Evolutionary conservation across 1,284 basidiomycete genomes (phyloP).

Genomic region (Sporisorium sorghi): DNA sequence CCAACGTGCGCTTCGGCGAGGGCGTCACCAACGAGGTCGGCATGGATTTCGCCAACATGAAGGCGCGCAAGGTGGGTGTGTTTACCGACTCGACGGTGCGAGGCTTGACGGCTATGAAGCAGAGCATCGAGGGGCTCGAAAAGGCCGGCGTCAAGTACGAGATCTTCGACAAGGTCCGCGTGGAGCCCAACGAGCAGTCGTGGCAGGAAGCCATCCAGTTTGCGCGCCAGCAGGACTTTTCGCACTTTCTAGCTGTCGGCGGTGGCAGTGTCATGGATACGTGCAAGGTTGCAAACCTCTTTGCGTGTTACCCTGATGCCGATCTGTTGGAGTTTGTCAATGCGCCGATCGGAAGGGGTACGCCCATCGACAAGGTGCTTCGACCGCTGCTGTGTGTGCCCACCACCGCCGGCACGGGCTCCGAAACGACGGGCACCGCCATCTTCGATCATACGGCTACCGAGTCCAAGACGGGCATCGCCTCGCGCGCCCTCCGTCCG

Average conservation of each 20-base stretch:
- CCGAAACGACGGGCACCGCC: conserved; percentile 92
- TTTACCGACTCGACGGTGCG: conserved; percentile 90
- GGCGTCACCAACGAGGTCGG: conserved; percentile 79
- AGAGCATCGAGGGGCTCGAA: conserved; percentile 84
- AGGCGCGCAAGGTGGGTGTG: conserved; percentile 80
- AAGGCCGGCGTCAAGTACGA: conserved; percentile 81
- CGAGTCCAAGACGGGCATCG: conserved; percentile 94
- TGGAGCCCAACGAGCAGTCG: conserved; percentile 88
- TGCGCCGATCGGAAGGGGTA: conserved; percentile 91
- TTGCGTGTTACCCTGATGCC: conserved; percentile 81
- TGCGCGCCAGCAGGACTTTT: conserved; percentile 85
- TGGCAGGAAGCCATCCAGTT: conserved; percentile 82
- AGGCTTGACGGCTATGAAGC: conserved; percentile 82
- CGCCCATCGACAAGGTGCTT: conserved; percentile 81
- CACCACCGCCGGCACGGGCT: conserved; percentile 92
- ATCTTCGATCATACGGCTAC: conserved; percentile 83
- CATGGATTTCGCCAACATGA: conserved; percentile 81
- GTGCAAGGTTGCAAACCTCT: conserved; percentile 89
- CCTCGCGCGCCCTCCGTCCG: conserved; percentile 89
- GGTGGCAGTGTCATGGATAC: conserved; percentile 97
- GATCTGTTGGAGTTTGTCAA: conserved; percentile 93
- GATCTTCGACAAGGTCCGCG: conserved; percentile 83
- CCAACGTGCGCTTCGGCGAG: conserved; percentile 75
- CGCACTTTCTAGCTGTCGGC: conserved; percentile 81
- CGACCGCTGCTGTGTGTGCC: conserved; percentile 91